Evolutionary conservation across 2,329 filamentous ascomycete genomes (phyloP).

Genomic region (Hymenotorrendiella dingleyae): DNA sequence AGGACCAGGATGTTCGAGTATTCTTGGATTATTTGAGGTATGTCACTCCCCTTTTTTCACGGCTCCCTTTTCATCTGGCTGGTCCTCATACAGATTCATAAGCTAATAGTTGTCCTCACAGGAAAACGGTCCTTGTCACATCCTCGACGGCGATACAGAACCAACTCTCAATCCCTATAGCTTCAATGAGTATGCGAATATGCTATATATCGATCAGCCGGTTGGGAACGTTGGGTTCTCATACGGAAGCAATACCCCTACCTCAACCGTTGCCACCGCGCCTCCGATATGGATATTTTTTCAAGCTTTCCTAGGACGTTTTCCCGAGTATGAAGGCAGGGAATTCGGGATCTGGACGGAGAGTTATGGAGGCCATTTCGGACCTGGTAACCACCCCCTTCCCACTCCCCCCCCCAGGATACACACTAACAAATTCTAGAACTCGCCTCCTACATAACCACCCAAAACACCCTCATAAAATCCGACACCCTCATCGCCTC

Average conservation of each 20-base stretch:
- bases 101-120: slow-evolving; percentile 11
- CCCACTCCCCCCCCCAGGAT: too few relatives aligned
- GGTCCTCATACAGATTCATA: too few relatives aligned
- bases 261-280: slow-evolving; percentile 38
- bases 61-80: neutral
- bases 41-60: neutral
- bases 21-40: slow-evolving; percentile 9
- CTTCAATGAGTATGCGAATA: slow-evolving; percentile 32
- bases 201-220: slow-evolving; percentile 34
- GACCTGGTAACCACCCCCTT: slow-evolving; percentile 31
- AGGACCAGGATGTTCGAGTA: slow-evolving; percentile 8
- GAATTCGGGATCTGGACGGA: slow-evolving; percentile 47
- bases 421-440: slow-evolving; percentile 22
- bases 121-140: slow-evolving; percentile 36
- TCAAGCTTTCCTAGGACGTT: slow-evolving; percentile 54
- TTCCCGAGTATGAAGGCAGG: slow-evolving; percentile 53
- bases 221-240: slow-evolving; percentile 36
- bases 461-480: slow-evolving; percentile 46
- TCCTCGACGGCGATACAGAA: slow-evolving; percentile 33
- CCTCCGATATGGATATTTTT: slow-evolving; percentile 46
- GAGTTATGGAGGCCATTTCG: slow-evolving; percentile 49
- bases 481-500: slow-evolving; percentile 31
- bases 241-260: slow-evolving; percentile 36
- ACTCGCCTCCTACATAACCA: slow-evolving; percentile 46
- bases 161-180: slow-evolving; percentile 34